Evolutionary conservation across 208 protist genomes (phyloP).

Genomic region (Balamuthia mandrillaris): DNA sequence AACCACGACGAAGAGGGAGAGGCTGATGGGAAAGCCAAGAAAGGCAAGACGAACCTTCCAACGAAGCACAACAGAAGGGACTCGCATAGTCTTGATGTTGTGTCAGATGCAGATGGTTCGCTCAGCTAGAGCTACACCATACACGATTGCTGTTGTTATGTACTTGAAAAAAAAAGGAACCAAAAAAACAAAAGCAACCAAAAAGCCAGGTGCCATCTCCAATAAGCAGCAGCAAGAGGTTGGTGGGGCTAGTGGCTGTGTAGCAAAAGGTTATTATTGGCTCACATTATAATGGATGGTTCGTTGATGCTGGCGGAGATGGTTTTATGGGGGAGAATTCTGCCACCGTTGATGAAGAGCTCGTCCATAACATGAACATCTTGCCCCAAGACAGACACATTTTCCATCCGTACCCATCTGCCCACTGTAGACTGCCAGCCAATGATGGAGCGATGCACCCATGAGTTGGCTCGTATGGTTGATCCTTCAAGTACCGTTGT

Average conservation of each 20-base stretch:
- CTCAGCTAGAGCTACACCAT: too few species aligned
- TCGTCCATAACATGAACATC: slow-evolving; percentile 88
- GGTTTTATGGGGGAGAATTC: slow-evolving; percentile 91
- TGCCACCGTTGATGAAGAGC: slow-evolving; percentile 85
- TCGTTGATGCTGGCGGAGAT: slow-evolving; percentile 79
- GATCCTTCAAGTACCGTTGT: slow-evolving; percentile 83
- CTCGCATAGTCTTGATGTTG: too few species aligned
- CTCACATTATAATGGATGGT: slow-evolving; percentile 89
- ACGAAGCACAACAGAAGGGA: too few species aligned
- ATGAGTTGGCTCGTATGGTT: slow-evolving; percentile 76
- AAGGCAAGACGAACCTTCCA: too few species aligned
- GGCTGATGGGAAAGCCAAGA: too few species aligned
- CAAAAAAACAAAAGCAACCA: too few species aligned
- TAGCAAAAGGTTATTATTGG: background rate
- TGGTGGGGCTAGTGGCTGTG: background rate
- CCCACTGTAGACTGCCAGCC: slow-evolving; percentile 92
- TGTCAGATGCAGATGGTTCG: too few species aligned
- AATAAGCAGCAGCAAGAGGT: too few species aligned
- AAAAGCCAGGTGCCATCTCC: too few species aligned
- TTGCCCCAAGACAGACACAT: slow-evolving; percentile 89
- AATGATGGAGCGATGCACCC: slow-evolving; percentile 86
- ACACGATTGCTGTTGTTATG: too few species aligned
- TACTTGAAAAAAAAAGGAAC: too few species aligned
- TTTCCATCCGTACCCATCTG: slow-evolving; percentile 80
- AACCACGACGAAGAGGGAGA: too few species aligned